A percentile compares a stretch with the other conserved stretches of the same genome.
Evolutionary conservation across 2,329 filamentous ascomycete genomes (phyloP).

Genomic region (Pleomassaria siparia): DNA sequence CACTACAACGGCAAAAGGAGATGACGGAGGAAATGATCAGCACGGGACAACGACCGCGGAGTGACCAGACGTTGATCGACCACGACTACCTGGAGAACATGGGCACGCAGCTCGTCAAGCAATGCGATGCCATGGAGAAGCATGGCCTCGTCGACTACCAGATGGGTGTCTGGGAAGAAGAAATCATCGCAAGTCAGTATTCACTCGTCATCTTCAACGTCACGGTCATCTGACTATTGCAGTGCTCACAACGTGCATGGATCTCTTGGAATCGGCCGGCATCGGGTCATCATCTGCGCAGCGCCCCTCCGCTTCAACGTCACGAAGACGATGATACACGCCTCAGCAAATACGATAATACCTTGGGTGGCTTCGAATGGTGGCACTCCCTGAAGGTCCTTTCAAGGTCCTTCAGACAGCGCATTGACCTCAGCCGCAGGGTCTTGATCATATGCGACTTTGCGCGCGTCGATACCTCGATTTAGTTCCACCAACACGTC

Average conservation of each 20-base stretch:
- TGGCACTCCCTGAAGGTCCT: constrained; percentile 15
- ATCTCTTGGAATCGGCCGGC: constrained; percentile 51
- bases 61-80: constrained; percentile 66
- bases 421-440: constrained; percentile 16
- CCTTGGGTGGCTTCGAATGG: constrained; percentile 16
- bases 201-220: background rate
- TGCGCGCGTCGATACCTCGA: constrained; percentile 11
- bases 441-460: constrained; percentile 3
- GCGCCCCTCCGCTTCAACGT: constrained; percentile 32
- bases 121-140: constrained; percentile 85
- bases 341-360: constrained; percentile 11
- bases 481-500: constrained; percentile 13
- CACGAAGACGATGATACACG: constrained; percentile 35
- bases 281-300: constrained; percentile 30
- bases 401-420: constrained; percentile 12
- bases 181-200: constrained; percentile 79
- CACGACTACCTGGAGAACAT: constrained; percentile 72
- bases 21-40: constrained; percentile 62
- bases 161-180: constrained; percentile 94
- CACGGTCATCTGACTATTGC: constrained; percentile 14
- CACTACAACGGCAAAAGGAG: constrained; percentile 83
- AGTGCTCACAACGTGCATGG: constrained; percentile 58
- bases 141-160: constrained; percentile 97
- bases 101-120: constrained; percentile 76
- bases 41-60: constrained; percentile 58